A percentile compares a stretch with the other conserved stretches of the same genome.
Conservation (phyloP, 352 stramenopile species). For the Achlya hypogyna region DNA sequence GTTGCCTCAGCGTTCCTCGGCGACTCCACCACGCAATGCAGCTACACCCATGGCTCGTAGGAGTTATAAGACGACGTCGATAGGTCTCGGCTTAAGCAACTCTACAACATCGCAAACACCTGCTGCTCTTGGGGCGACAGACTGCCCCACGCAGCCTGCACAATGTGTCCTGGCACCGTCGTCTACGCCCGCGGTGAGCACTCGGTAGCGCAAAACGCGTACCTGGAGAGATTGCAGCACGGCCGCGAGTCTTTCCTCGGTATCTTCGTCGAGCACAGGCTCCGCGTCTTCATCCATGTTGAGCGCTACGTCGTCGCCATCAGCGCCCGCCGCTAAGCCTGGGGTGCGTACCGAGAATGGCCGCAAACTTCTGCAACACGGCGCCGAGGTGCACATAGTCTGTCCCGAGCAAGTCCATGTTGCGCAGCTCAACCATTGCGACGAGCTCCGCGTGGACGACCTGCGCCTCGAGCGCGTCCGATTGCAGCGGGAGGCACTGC, state of each 20-base stretch:
- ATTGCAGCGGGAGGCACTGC: slow-evolving; percentile 69
- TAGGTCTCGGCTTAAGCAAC: too few relatives aligned
- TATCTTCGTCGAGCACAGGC: slow-evolving; percentile 50
- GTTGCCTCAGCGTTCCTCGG: too few relatives aligned
- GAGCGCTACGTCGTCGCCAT: slow-evolving; percentile 35
- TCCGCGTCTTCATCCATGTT: slow-evolving; percentile 50
- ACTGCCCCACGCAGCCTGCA: slow-evolving; percentile 59
- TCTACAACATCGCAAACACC: slow-evolving; percentile 40
- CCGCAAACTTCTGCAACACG: slow-evolving; percentile 70
- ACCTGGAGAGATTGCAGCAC: slow-evolving; percentile 54
- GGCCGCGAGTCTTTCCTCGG: slow-evolving; percentile 44
- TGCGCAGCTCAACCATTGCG: slow-evolving; percentile 42
- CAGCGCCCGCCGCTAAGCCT: background rate
- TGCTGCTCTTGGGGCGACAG: slow-evolving; percentile 65
- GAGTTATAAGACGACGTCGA: too few relatives aligned
- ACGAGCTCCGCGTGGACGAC: slow-evolving; percentile 71
- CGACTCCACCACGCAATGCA: too few relatives aligned
- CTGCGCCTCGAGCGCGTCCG: slow-evolving; percentile 65
- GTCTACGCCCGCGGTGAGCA: slow-evolving; percentile 11
- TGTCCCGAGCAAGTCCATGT: slow-evolving; percentile 52
- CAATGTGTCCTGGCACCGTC: slow-evolving; percentile 43
- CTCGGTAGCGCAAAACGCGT: background rate
- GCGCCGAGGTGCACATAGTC: slow-evolving; percentile 52
- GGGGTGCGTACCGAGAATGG: slow-evolving; percentile 43
- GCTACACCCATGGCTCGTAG: too few relatives aligned